A percentile compares a stretch with the other conserved stretches of the same genome.
Evolutionary conservation across 805 yeast genomes (phyloP).

Genomic region (Barnettozyma californica): DNA sequence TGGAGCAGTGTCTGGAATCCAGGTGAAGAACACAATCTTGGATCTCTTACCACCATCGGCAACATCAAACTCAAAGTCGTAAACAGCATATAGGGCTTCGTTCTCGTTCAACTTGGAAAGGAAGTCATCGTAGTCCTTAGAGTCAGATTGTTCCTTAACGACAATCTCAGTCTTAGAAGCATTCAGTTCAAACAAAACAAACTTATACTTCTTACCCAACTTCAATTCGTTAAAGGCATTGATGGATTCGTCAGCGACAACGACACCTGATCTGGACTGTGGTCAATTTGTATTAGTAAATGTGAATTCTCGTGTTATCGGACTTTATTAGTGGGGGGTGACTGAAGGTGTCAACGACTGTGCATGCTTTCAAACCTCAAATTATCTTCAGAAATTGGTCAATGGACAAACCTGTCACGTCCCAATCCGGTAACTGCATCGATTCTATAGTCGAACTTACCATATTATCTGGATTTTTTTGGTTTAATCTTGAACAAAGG

Average conservation of each 20-base stretch:
- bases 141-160: slow-evolving; percentile 78
- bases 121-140: slow-evolving; percentile 76
- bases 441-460: slow-evolving; percentile 1
- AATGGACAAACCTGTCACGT: not conserved
- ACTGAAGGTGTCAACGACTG: not conserved
- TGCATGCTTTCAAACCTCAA: not conserved
- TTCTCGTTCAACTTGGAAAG: slow-evolving; percentile 87
- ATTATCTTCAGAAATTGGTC: not conserved
- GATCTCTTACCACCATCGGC: slow-evolving; percentile 93
- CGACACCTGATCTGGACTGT: slow-evolving; percentile 46
- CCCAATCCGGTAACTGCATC: not conserved
- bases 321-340: not conserved
- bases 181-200: slow-evolving; percentile 74
- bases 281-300: not conserved
- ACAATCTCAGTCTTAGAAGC: slow-evolving; percentile 86
- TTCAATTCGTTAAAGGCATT: slow-evolving; percentile 93
- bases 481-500: not conserved
- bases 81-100: slow-evolving; percentile 94
- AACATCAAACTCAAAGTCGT: slow-evolving; percentile 93
- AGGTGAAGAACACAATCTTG: slow-evolving; percentile 65
- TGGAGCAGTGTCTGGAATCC: slow-evolving; percentile 98
- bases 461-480: slow-evolving; percentile 2
- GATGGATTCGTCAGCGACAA: slow-evolving; percentile 86
- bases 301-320: not conserved
- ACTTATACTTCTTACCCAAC: slow-evolving; percentile 86